Evolutionary conservation across 768 basidiomycete species (phyloP), one percentile per base, ranked within the genome.

Genomic region (Tubosaeta sp.): DNA sequence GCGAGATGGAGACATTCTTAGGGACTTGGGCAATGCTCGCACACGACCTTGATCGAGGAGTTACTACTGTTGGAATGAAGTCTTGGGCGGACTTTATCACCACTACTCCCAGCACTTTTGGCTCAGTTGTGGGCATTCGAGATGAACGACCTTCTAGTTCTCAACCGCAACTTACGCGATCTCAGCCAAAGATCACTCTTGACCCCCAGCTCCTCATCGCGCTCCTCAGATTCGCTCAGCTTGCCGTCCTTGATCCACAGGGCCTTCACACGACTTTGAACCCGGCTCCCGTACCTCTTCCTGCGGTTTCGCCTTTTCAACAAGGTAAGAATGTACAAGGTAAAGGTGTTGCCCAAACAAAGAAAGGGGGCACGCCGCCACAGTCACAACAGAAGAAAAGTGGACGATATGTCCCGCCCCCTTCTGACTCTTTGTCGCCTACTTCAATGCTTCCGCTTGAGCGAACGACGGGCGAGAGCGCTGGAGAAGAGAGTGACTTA

Each of bases 1-100:
- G 76, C 35, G 78, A 85, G 49, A 57, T 79, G 12, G 79, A 87
- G 52, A 73, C 70, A 42, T 67, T 89, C 31, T 63, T 88, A 1
- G 89, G 88, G 3, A 77, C 83, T 9, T 93, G 91, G 90, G 80
- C 73, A 56, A 74, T 90, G 57, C 74, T 82, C 12, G 75, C 81
- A 14, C 78, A 86, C 62, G 92, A 94, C 55, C 64, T 82, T 27
- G 92, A 93, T 59, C 76, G 83, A 21, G 70, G 71, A 1, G 84
- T 91, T 8, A 69, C 81, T 2, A 56, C 61, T 1, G 61, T 68
- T 16, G 83, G 84, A 2, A 62, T 69, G 21, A 75, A 71, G 48
- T 74, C 82, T 9, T 90, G 87, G 87, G 69, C 64, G 12, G 61
- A 70, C 14, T 63, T 73, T 31, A 47, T 72, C 45, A 54, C 35